Base-by-base conservation (phyloP, 768 basidiomycete genomes). In the Collybia sordida region DNA sequence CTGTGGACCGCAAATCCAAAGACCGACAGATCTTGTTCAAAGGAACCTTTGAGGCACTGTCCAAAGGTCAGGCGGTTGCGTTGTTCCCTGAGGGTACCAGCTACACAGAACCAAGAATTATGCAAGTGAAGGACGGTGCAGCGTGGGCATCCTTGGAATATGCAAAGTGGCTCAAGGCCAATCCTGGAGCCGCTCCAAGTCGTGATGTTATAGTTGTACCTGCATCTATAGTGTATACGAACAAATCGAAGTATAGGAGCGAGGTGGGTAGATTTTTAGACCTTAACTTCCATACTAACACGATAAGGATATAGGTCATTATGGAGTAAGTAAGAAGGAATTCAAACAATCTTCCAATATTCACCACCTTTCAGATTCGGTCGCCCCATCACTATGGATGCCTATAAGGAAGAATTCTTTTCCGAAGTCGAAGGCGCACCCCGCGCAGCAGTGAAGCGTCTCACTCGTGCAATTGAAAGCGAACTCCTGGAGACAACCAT, bases 81-180 rank as follows among this genome's bases (percentile, higher is more conserved):
- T 77, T 98, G 37, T 99, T 99, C 64, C 93, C 93, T 6, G 93
- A 96, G 67, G 93, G 93, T 36, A 91, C 89, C 17, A 89, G 87
- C 60, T 96, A 98, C 68, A 97, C 94, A 3, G 92, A 94, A 62
- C 93, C 95, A 8, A 80, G 84, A 48, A 92, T 98, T 59, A 86
- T 95, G 81, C 89, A 93, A 55, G 82, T 92, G 61, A 91, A 91
- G 62, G 95, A 98, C 59, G 96, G 96, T 23, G 90, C 91, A 27
- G 85, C 94, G 9, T 98, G 94, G 94, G 88, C 93, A 42, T 90
- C 94, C 4, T 75, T 98, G 55, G 97, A 98, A 69, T 98, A 94
- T 66, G 77, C 83, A 8, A 87, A 88, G 59, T 94, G 91, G 82
- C 74, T 82, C 31, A 71, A 70, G 52, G 81, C 84, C 49, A 73